A percentile compares a stretch with the other conserved stretches of the same genome.
Conservation (phyloP, 1,284 basidiomycete genomes). For the Austroboletus niveus region DNA sequence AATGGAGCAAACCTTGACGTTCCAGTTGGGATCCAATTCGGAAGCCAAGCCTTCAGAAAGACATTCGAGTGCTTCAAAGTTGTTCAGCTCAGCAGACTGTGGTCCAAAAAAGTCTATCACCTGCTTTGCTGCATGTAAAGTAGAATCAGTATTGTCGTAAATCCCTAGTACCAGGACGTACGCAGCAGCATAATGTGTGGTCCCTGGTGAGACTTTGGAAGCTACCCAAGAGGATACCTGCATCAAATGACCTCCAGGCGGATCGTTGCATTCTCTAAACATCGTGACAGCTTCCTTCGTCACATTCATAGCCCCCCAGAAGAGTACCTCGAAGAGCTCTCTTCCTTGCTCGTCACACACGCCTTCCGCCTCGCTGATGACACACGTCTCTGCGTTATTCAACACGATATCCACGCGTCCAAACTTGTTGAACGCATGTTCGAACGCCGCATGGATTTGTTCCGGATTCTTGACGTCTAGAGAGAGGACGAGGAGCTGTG, state of each 20-base stretch:
- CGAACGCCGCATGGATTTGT: slow-evolving; percentile 24
- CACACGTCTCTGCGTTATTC: slow-evolving; percentile 30
- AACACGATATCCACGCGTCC: slow-evolving; percentile 34
- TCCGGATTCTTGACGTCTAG: slow-evolving; percentile 25
- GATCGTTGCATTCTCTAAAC: slow-evolving; percentile 38
- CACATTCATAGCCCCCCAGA: slow-evolving; percentile 38
- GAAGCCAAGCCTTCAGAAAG: slow-evolving; percentile 25
- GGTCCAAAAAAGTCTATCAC: slow-evolving; percentile 6
- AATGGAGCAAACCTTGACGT: slow-evolving; percentile 23
- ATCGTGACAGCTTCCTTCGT: slow-evolving; percentile 34
- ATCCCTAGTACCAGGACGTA: slow-evolving; percentile 11
- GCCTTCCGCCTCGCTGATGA: slow-evolving; percentile 32
- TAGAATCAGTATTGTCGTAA: background rate
- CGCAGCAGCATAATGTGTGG: slow-evolving; percentile 30
- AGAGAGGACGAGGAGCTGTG: slow-evolving; percentile 41
- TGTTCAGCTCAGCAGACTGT: slow-evolving; percentile 11
- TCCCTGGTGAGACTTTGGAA: slow-evolving; percentile 14
- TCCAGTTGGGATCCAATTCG: slow-evolving; percentile 30
- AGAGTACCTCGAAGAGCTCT: slow-evolving; percentile 34
- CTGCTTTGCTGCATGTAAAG: slow-evolving; percentile 24
- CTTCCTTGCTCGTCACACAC: slow-evolving; percentile 32
- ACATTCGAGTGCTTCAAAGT: slow-evolving; percentile 25
- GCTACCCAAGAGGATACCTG: slow-evolving; percentile 23
- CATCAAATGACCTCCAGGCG: slow-evolving; percentile 32
- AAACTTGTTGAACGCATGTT: slow-evolving; percentile 24